Percentiles rank a stretch among this genome's conserved stretches.
phyloP scores from a whole-genome alignment of 2,329 filamentous ascomycete species.

The Ceratocystis huliohia region DNA sequence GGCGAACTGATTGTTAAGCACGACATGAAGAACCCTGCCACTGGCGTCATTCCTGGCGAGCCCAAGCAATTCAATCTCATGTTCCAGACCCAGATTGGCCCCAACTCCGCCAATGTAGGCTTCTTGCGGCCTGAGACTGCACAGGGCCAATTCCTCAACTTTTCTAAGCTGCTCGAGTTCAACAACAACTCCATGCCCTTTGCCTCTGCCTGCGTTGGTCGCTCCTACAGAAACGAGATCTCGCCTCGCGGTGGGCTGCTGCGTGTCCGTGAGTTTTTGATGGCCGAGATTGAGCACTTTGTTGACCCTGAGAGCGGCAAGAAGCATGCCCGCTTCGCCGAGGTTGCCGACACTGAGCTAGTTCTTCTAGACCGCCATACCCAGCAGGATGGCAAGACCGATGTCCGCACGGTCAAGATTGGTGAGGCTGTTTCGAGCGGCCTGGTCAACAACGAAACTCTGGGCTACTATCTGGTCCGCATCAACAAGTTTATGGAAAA shows the following conservation, averaged over 20 bases:
- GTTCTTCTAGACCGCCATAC: constrained; percentile 72
- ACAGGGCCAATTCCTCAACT: constrained; percentile 96
- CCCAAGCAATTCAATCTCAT: constrained; percentile 96
- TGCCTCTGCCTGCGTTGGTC: constrained; percentile 91
- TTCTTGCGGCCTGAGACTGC: constrained; percentile 91
- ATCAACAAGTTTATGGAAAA: constrained; percentile 83
- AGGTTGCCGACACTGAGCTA: constrained; percentile 74
- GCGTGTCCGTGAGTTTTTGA: constrained; percentile 90
- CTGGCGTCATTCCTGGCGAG: constrained; percentile 59
- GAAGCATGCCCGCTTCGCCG: constrained; percentile 78
- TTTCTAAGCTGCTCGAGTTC: constrained; percentile 89
- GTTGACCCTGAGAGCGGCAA: constrained; percentile 91
- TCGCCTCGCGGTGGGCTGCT: constrained; percentile 83
- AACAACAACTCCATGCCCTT: constrained; percentile 95
- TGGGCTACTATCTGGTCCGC: constrained; percentile 92
- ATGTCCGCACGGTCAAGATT: constrained; percentile 59
- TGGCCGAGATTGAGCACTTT: constrained; percentile 98
- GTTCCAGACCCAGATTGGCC: constrained; percentile 93
- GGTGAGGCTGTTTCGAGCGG: constrained; percentile 73
- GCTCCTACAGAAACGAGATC: constrained; percentile 97
- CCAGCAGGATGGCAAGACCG: constrained; percentile 75
- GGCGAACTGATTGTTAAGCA: constrained; percentile 82
- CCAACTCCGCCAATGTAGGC: constrained; percentile 72
- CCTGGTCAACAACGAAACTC: constrained; percentile 90
- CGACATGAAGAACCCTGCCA: constrained; percentile 75